Evolutionary conservation across 2,329 filamentous ascomycete species (phyloP).

Genomic region (Lachnellula suecica): DNA sequence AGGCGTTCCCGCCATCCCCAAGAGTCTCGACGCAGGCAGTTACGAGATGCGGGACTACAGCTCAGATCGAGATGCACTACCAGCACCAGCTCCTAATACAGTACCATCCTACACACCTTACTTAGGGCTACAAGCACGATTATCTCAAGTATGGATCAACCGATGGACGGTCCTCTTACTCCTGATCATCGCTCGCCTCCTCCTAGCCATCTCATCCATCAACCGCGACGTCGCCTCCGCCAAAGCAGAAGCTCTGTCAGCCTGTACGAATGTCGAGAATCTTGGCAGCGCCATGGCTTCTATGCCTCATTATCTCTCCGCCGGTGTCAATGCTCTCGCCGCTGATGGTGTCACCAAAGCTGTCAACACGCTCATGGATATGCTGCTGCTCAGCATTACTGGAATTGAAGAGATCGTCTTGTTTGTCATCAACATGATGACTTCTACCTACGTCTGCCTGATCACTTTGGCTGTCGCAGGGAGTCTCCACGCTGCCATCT

Average conservation of each 20-base stretch:
- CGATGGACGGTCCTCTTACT: conserved; percentile 90
- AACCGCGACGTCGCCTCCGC: conserved; percentile 74
- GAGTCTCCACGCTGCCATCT: conserved; percentile 68
- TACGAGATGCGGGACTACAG: conserved; percentile 31
- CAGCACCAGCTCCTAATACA: conserved; percentile 51
- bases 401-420: conserved; percentile 85
- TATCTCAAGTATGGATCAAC: conserved; percentile 98
- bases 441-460: conserved; percentile 85
- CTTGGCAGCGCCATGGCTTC: conserved; percentile 95
- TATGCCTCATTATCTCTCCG: conserved; percentile 93
- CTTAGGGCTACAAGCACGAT: conserved; percentile 80
- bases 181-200: conserved; percentile 77
- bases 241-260: conserved; percentile 77
- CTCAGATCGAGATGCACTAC: conserved; percentile 3
- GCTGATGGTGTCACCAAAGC: conserved; percentile 78
- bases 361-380: conserved; percentile 74
- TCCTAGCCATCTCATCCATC: conserved; percentile 73
- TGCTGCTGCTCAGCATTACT: conserved; percentile 76
- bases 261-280: conserved; percentile 89
- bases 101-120: conserved; percentile 81
- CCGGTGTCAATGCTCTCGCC: conserved; percentile 83
- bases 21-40: conserved; percentile 28
- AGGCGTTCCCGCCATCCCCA: conserved; percentile 37
- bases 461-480: conserved; percentile 81
- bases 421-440: conserved; percentile 90